Evolutionary conservation across 2,329 filamentous ascomycete species (phyloP).

Genomic region (Elsinoe arachidis): DNA sequence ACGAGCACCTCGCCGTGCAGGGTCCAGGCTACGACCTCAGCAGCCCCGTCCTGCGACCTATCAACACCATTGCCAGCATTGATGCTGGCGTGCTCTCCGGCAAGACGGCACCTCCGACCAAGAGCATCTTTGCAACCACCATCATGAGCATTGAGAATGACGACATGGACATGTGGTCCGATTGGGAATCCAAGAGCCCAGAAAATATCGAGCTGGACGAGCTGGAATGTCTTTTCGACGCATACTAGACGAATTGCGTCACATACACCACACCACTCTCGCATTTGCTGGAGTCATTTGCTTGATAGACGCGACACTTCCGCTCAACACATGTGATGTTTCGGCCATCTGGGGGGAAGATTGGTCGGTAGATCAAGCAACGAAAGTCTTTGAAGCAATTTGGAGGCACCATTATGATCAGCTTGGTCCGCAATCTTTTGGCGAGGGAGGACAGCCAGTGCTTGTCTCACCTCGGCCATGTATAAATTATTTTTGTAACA

Average conservation of each 20-base stretch:
- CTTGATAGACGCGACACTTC: neutral
- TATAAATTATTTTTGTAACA: slow-evolving; percentile 8
- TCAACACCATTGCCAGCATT: slow-evolving; percentile 16
- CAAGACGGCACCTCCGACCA: neutral
- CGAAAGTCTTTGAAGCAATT: neutral
- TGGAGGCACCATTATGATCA: neutral
- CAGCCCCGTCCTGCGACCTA: slow-evolving; percentile 39
- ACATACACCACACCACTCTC: neutral
- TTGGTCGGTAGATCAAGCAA: neutral
- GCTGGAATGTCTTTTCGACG: slow-evolving; percentile 76
- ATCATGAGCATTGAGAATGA: slow-evolving; percentile 19
- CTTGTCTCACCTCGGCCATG: neutral
- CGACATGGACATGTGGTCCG: slow-evolving; percentile 24
- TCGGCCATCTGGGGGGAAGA: neutral
- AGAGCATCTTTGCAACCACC: slow-evolving; percentile 15
- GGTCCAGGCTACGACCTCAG: slow-evolving; percentile 33
- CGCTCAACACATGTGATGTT: neutral
- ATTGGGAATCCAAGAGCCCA: slow-evolving; percentile 52
- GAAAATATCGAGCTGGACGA: slow-evolving; percentile 90
- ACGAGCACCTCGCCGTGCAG: slow-evolving; percentile 39
- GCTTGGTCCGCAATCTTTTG: neutral
- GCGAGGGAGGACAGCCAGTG: slow-evolving; percentile 1
- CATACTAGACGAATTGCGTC: slow-evolving; percentile 21
- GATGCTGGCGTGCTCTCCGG: slow-evolving; percentile 10
- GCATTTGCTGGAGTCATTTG: neutral